These are phyloP conservation scores for Lecanosticta acicola DNA, from an alignment of 2,329 filamentous ascomycete genomes.

Conservation along the genomic window DNA sequence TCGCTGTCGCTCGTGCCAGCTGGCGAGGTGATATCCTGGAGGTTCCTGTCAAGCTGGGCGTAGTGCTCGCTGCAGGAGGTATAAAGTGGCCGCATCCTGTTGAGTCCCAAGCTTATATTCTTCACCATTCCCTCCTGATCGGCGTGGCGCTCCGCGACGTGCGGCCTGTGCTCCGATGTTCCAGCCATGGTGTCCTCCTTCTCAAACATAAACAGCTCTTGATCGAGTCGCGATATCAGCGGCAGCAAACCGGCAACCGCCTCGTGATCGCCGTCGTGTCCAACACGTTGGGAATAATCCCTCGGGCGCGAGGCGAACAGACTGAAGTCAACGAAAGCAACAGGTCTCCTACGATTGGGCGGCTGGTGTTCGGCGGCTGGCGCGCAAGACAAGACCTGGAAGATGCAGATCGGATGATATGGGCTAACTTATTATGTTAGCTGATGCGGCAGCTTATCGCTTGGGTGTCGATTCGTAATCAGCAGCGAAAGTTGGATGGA, in stretches of 20 bases:
- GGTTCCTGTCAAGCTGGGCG: constrained; percentile 1
- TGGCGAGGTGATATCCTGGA: background rate
- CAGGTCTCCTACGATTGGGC: background rate
- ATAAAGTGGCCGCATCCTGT: constrained; percentile 16
- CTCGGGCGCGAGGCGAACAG: no score
- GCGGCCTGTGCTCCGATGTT: background rate
- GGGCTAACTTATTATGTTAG: background rate
- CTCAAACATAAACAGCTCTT: background rate
- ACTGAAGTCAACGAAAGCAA: no score
- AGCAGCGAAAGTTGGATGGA: background rate
- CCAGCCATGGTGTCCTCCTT: background rate
- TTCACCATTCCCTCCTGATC: background rate
- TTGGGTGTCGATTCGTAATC: background rate
- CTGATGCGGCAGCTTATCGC: background rate
- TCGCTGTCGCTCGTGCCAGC: background rate
- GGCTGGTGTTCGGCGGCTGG: background rate
- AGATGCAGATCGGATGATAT: background rate
- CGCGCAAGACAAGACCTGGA: background rate
- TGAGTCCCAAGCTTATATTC: constrained; percentile 4
- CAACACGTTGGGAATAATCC: background rate
- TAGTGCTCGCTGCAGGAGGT: constrained; percentile 24
- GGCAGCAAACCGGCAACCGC: no score
- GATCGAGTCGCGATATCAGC: no score
- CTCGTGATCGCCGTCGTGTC: no score
- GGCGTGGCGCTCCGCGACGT: background rate